phyloP scores from a whole-genome alignment of 179 eudicot genomes.

The Silene coronaria region DNA sequence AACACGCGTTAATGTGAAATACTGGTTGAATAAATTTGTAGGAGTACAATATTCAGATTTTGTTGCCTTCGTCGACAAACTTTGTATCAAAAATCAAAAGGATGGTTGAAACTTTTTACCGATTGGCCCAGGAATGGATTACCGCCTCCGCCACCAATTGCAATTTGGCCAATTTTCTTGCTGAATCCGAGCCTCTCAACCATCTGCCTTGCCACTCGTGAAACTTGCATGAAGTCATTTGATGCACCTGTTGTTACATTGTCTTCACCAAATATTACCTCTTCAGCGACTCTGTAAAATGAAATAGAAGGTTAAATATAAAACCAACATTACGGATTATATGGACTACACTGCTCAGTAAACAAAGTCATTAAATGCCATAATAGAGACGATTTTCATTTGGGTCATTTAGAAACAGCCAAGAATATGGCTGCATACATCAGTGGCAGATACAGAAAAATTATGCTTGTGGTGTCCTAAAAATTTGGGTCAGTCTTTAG shows the following conservation, averaged over 20 bases:
- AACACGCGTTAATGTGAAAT: not conserved
- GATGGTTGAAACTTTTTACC: conserved; percentile 29
- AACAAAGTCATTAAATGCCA: not conserved
- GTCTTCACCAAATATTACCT: conserved; percentile 79
- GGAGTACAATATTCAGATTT: not conserved
- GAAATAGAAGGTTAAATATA: not conserved
- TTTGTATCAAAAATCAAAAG: not conserved
- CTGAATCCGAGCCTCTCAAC: conserved; percentile 96
- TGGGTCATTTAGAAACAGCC: not conserved
- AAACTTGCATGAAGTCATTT: conserved; percentile 92
- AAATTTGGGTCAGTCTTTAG: not conserved
- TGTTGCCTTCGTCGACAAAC: not conserved
- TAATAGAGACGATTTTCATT: not conserved
- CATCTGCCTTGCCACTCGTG: conserved; percentile 95
- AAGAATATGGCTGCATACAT: not conserved
- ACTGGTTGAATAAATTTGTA: not conserved
- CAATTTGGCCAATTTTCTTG: conserved; percentile 90
- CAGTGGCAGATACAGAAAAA: not conserved
- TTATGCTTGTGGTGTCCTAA: not conserved
- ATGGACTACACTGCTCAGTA: not conserved
- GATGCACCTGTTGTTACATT: conserved; percentile 96
- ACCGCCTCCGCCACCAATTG: conserved; percentile 84
- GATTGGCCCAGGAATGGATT: conserved; percentile 91
- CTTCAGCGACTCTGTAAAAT: conserved; percentile 76
- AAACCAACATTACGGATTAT: not conserved